These are phyloP conservation scores for Suillus alpinus DNA, from an alignment of 768 basidiomycete species.

Conservation along the genomic window DNA sequence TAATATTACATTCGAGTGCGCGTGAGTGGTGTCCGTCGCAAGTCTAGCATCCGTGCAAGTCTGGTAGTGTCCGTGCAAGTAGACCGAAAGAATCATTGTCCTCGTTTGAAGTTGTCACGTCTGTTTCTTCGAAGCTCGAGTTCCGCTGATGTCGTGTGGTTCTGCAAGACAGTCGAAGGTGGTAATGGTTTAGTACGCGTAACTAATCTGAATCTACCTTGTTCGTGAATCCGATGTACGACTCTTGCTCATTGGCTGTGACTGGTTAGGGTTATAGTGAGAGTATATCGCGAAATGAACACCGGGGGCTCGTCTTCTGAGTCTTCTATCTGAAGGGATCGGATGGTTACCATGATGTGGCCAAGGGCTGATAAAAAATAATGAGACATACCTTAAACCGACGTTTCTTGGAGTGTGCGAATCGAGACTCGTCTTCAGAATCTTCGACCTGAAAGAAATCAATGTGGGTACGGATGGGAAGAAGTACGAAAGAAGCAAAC, in stretches of 20 bases:
- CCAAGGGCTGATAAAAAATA: not conserved
- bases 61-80: not conserved
- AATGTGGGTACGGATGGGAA: not conserved
- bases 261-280: not conserved
- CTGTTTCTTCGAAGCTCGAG: not conserved
- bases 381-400: not conserved
- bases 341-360: not conserved
- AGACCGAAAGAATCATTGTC: not conserved
- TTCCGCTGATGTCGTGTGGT: not conserved
- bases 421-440: not conserved
- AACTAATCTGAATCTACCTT: not conserved
- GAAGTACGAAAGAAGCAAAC: not conserved
- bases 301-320: not conserved
- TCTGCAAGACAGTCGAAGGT: not conserved
- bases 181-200: not conserved
- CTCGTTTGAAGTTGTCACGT: not conserved
- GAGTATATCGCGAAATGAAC: not conserved
- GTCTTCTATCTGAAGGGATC: not conserved
- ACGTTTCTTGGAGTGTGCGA: not conserved
- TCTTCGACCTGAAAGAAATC: not conserved
- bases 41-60: not conserved
- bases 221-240: not conserved
- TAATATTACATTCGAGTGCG: not conserved
- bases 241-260: not conserved
- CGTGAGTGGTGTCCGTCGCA: not conserved